These are phyloP conservation scores for Blastobotrys malaysiensis DNA, from an alignment of 1,139 yeast species.

Conservation along the genomic window DNA sequence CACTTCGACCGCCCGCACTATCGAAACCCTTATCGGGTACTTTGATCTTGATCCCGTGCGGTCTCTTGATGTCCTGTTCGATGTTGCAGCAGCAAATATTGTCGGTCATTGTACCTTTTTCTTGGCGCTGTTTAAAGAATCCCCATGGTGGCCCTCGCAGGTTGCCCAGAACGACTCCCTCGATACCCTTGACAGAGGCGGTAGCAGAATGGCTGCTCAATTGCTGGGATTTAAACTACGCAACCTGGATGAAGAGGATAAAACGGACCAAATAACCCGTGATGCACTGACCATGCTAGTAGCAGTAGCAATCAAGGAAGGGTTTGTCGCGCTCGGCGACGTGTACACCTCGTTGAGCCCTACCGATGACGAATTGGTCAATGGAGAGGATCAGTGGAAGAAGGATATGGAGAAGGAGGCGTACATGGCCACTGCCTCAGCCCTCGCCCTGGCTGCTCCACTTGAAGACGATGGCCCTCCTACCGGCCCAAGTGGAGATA, in stretches of 20 bases:
- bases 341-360: slow-evolving; percentile 56
- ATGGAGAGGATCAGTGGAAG: slow-evolving; percentile 44
- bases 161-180: slow-evolving; percentile 35
- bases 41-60: slow-evolving; percentile 73
- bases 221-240: slow-evolving; percentile 52
- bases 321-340: slow-evolving; percentile 60
- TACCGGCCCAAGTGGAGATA: slow-evolving; percentile 14
- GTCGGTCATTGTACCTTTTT: slow-evolving; percentile 44
- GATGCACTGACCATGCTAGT: slow-evolving; percentile 45
- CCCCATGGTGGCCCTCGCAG: slow-evolving; percentile 63
- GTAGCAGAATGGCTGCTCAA: slow-evolving; percentile 55
- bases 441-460: slow-evolving; percentile 85
- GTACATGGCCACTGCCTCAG: slow-evolving; percentile 63
- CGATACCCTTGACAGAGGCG: slow-evolving; percentile 43
- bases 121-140: slow-evolving; percentile 43
- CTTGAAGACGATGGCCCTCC: slow-evolving; percentile 53
- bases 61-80: slow-evolving; percentile 57
- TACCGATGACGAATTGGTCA: slow-evolving; percentile 36
- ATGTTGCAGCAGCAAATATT: slow-evolving; percentile 44
- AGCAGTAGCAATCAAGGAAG: slow-evolving; percentile 60
- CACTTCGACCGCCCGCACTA: slow-evolving; percentile 41
- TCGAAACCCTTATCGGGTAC: slow-evolving; percentile 65
- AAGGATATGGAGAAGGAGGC: slow-evolving; percentile 56
- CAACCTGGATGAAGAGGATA: slow-evolving; percentile 24
- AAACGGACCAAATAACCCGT: slow-evolving; percentile 35